Evolutionary conservation across 2,329 filamentous ascomycete species (phyloP).

Genomic region (Aureobasidium sp.): DNA sequence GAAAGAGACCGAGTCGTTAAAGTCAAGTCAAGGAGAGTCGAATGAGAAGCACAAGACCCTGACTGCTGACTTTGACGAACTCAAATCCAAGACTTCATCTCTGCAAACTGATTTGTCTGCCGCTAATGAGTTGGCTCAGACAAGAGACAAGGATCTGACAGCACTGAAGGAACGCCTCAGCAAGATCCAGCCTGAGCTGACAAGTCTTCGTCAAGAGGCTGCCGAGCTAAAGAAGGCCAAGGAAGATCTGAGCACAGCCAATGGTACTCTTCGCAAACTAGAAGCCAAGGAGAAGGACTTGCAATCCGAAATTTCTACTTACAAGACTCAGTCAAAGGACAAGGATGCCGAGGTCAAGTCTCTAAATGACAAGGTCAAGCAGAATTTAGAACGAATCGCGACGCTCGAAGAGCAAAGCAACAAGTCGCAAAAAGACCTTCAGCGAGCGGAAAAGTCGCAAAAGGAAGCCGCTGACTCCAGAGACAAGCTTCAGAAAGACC

Average conservation of each 20-base stretch:
- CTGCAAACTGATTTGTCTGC: slow-evolving; percentile 78
- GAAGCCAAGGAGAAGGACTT: slow-evolving; percentile 79
- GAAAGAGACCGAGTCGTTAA: slow-evolving; percentile 55
- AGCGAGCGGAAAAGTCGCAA: slow-evolving; percentile 68
- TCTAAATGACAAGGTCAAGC: slow-evolving; percentile 67
- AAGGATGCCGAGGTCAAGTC: slow-evolving; percentile 69
- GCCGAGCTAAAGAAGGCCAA: slow-evolving; percentile 63
- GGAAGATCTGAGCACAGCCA: slow-evolving; percentile 60
- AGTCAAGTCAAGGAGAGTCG: slow-evolving; percentile 37
- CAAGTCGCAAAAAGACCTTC: slow-evolving; percentile 64
- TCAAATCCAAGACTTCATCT: slow-evolving; percentile 59
- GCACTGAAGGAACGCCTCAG: slow-evolving; percentile 71
- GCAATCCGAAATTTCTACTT: slow-evolving; percentile 59
- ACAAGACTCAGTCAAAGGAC: slow-evolving; percentile 61
- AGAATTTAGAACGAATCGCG: slow-evolving; percentile 61
- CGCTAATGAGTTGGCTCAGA: slow-evolving; percentile 76
- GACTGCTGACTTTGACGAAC: slow-evolving; percentile 56
- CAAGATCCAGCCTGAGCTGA: slow-evolving; percentile 79
- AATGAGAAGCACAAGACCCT: slow-evolving; percentile 48
- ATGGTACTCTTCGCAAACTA: slow-evolving; percentile 59
- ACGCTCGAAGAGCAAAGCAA: slow-evolving; percentile 73
- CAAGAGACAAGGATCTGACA: slow-evolving; percentile 77
- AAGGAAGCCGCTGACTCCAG: slow-evolving; percentile 64
- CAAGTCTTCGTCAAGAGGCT: slow-evolving; percentile 67
- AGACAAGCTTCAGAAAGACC: slow-evolving; percentile 62